These are phyloP conservation scores for Eucalyptus marginata DNA, from an alignment of 345 rosid genomes.

Conservation along the genomic window DNA sequence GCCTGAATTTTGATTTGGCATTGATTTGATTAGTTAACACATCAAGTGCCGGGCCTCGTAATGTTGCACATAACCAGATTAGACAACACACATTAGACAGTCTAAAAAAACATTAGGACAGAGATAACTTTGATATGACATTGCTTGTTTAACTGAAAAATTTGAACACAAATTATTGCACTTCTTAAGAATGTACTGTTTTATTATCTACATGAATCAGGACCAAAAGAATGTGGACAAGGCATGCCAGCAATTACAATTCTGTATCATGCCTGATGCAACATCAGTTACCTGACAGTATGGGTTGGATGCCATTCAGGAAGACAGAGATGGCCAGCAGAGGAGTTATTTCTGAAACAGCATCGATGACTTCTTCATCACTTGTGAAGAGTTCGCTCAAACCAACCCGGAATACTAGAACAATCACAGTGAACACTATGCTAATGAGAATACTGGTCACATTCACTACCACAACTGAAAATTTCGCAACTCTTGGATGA, in stretches of 20 bases:
- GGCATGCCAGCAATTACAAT: neutral
- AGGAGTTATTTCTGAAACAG: conserved; percentile 54
- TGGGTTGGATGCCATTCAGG: conserved; percentile 88
- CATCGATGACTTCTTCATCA: conserved; percentile 49
- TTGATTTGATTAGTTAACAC: neutral
- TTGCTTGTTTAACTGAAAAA: neutral
- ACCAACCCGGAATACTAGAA: conserved; percentile 36
- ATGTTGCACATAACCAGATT: neutral
- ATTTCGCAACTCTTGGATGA: conserved; percentile 55
- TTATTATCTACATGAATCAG: neutral
- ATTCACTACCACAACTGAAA: conserved; percentile 64
- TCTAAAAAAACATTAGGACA: neutral
- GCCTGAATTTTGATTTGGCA: neutral
- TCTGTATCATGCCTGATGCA: neutral
- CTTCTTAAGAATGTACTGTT: neutral
- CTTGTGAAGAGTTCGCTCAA: conserved; percentile 62
- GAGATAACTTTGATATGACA: neutral
- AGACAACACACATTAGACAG: neutral
- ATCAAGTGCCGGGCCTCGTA: neutral
- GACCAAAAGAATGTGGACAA: neutral
- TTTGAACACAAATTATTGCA: neutral
- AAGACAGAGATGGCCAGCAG: conserved; percentile 77
- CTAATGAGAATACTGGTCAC: conserved; percentile 47
- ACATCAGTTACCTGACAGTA: conserved; percentile 53
- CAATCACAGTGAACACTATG: conserved; percentile 26